Evolutionary conservation across 1,284 basidiomycete genomes (phyloP).

Genomic region (Ceratorhiza oryzae-sativae): DNA sequence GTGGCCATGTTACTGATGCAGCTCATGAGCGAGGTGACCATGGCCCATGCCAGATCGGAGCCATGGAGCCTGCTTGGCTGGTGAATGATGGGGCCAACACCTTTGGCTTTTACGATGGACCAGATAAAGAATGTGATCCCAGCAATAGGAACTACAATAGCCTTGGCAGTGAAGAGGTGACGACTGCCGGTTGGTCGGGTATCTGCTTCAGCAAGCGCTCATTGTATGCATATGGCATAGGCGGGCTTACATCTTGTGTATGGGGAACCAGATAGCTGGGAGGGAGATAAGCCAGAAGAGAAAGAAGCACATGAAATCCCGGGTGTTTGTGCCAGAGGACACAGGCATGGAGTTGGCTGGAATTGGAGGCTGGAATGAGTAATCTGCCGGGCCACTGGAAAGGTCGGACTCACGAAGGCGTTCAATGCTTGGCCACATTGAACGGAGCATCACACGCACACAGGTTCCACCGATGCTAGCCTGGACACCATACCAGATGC

Average conservation of each 20-base stretch:
- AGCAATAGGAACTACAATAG: conserved; percentile 72
- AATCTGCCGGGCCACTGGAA: conserved; percentile 24
- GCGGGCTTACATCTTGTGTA: conserved; percentile 72
- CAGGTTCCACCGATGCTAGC: conserved; percentile 82
- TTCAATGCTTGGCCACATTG: conserved; percentile 76
- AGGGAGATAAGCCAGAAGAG: conserved; percentile 85
- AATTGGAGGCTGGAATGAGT: conserved; percentile 24
- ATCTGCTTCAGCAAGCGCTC: background rate
- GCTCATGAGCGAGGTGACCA: conserved; percentile 77
- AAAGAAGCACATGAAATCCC: conserved; percentile 82
- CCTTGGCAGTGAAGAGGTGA: conserved; percentile 83
- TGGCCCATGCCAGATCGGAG: conserved; percentile 77
- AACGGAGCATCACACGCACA: conserved; percentile 72
- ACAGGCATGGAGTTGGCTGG: conserved; percentile 71
- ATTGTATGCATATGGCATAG: background rate
- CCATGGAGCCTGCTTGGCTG: conserved; percentile 73
- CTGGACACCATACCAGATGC: conserved; percentile 83
- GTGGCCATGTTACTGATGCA: conserved; percentile 84
- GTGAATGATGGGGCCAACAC: conserved; percentile 79
- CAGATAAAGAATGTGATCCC: conserved; percentile 76
- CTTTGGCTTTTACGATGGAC: conserved; percentile 80
- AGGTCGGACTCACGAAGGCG: conserved; percentile 62
- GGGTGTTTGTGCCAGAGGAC: conserved; percentile 71
- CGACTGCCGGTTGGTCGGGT: conserved; percentile 55
- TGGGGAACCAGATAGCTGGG: conserved; percentile 80